Percentiles rank a stretch among this genome's conserved stretches.
phyloP scores from a whole-genome alignment of 1,284 basidiomycete genomes.

The Puccinia novopanici region DNA sequence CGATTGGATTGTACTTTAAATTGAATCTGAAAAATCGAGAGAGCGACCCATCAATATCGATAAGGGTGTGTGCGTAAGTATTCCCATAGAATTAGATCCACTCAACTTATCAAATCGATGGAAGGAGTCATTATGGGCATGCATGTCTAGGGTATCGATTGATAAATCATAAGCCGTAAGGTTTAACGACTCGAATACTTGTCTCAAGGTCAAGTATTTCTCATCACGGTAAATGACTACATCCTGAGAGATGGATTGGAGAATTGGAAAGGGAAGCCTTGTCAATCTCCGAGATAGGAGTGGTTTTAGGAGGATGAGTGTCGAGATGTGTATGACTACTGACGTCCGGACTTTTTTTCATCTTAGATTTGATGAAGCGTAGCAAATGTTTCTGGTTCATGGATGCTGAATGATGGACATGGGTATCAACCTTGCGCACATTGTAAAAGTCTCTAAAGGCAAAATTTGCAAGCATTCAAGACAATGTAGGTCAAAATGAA shows the following conservation, averaged over 20 bases:
- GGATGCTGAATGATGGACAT: conserved; percentile 95
- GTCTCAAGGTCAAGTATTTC: conserved; percentile 79
- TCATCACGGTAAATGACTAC: conserved; percentile 94
- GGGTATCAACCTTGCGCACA: conserved; percentile 92
- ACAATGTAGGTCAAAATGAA: too few relatives aligned
- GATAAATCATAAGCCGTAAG: conserved; percentile 96
- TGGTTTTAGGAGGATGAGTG: neutral
- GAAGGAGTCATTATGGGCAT: conserved; percentile 95
- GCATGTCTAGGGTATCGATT: conserved; percentile 99
- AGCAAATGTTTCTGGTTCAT: conserved; percentile 99
- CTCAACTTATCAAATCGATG: conserved; percentile 97
- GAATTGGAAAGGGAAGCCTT: too few relatives aligned
- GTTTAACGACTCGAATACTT: conserved; percentile 94
- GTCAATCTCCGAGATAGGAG: neutral
- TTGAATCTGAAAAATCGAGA: conserved; percentile 57
- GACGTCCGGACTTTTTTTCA: conserved; percentile 65
- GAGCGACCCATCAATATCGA: neutral
- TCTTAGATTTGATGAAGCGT: conserved; percentile 96
- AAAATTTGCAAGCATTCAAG: too few relatives aligned
- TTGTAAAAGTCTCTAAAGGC: conserved; percentile 92
- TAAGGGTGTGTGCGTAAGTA: neutral
- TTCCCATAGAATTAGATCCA: conserved; percentile 63
- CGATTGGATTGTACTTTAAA: conserved; percentile 81
- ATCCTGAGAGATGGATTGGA: conserved; percentile 66
- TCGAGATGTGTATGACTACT: conserved; percentile 12